Percentiles rank a stretch among this genome's conserved stretches.
Conservation (phyloP, 2,329 filamentous ascomycete genomes). For the Sphaerulina vaccinii region DNA sequence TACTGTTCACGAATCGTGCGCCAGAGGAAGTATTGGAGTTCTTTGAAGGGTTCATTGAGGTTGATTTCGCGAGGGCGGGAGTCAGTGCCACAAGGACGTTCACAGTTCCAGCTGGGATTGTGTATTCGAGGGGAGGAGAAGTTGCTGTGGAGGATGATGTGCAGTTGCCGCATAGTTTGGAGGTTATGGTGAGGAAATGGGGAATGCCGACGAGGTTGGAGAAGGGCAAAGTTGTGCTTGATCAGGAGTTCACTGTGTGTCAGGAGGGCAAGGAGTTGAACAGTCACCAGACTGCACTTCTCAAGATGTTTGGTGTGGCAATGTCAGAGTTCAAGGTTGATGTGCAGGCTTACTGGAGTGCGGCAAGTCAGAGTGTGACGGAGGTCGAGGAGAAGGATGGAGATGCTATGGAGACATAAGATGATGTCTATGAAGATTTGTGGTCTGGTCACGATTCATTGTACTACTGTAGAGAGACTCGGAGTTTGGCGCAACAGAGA, state of each 20-base stretch:
- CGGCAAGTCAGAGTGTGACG: constrained; percentile 36
- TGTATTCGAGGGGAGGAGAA: constrained; percentile 77
- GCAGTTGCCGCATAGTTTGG: constrained; percentile 80
- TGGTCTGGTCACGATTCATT: not conserved
- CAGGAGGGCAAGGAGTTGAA: constrained; percentile 81
- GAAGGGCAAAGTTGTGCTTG: constrained; percentile 81
- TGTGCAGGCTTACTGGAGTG: constrained; percentile 60
- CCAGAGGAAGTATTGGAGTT: constrained; percentile 67
- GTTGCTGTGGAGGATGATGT: constrained; percentile 78
- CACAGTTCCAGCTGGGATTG: constrained; percentile 75
- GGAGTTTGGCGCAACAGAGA: constrained; percentile 8
- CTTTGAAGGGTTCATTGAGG: constrained; percentile 69
- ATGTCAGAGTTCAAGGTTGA: constrained; percentile 86
- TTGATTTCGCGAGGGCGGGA: constrained; percentile 90
- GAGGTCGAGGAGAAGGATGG: constrained; percentile 30
- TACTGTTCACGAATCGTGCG: constrained; percentile 82
- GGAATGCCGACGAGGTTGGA: constrained; percentile 86
- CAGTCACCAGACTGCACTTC: constrained; percentile 83
- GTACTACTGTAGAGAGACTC: constrained; percentile 10
- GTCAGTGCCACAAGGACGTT: constrained; percentile 71
- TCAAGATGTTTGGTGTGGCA: constrained; percentile 91
- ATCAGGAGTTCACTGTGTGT: constrained; percentile 73
- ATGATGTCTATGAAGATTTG: not conserved
- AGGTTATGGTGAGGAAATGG: constrained; percentile 85
- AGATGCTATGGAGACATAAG: constrained; percentile 33